Evolutionary conservation across 257 asterid genomes (phyloP).

Genomic region (Plantago major): DNA sequence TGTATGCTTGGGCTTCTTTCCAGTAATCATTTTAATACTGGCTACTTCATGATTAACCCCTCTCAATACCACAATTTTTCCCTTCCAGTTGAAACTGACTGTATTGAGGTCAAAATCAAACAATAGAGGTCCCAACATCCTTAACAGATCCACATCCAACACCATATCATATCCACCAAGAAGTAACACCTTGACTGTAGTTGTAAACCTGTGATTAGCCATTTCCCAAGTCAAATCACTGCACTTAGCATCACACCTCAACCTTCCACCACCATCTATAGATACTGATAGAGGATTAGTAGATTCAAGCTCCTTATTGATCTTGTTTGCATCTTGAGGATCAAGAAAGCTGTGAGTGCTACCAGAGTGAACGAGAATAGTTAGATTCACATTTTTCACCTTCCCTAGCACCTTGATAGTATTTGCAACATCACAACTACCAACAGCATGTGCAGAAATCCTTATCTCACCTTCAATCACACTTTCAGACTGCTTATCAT

Average conservation of each 20-base stretch:
- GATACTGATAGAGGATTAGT: background rate
- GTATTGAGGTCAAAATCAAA: slow-evolving; percentile 6
- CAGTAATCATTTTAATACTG: too few species aligned
- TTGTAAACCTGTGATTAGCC: background rate
- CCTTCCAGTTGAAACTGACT: too few species aligned
- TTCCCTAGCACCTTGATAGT: background rate
- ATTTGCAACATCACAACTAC: background rate
- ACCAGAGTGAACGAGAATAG: background rate
- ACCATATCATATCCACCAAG: slow-evolving; percentile 1
- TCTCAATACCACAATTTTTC: too few species aligned
- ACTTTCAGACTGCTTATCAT: background rate
- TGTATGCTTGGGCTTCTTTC: background rate
- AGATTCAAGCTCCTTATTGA: background rate
- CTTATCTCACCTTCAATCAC: background rate
- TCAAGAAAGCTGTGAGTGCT: background rate
- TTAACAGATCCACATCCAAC: background rate
- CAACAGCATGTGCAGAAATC: background rate
- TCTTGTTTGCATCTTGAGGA: background rate
- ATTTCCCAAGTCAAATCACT: background rate
- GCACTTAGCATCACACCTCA: background rate
- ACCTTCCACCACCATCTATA: background rate
- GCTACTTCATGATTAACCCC: too few species aligned
- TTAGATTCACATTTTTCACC: background rate
- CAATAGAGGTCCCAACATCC: background rate
- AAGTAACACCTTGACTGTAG: background rate